A percentile compares a stretch with the other conserved stretches of the same genome.
Evolutionary conservation across 192 early-diverging fungal species (phyloP).

Genomic region (Coemansia sp.): DNA sequence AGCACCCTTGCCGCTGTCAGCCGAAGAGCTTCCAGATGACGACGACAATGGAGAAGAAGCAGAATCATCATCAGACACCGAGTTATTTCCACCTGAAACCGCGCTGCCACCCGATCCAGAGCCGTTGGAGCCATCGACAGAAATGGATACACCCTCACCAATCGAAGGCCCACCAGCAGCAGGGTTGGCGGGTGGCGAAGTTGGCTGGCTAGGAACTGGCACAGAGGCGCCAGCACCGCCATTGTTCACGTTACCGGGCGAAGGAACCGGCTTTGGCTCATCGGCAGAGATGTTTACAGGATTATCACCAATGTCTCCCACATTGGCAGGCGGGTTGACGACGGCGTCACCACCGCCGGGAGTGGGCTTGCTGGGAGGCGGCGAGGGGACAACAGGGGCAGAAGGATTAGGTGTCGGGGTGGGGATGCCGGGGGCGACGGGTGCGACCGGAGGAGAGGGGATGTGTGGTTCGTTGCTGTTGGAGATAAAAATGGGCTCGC

Average conservation of each 20-base stretch:
- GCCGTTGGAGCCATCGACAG: not conserved
- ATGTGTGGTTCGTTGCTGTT: not conserved
- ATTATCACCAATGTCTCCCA: conserved; percentile 13
- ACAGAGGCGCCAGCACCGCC: not conserved
- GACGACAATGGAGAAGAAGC: not conserved
- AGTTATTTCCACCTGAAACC: not conserved
- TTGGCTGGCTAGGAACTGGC: not conserved
- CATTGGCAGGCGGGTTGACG: not conserved
- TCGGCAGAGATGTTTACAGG: conserved; percentile 9
- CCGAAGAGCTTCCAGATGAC: not conserved
- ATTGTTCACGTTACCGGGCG: not conserved
- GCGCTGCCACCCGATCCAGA: not conserved
- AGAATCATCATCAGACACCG: not conserved
- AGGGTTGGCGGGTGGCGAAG: not conserved
- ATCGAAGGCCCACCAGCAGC: not conserved
- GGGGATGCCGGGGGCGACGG: not conserved
- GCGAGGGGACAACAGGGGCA: not conserved
- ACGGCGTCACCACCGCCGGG: not conserved
- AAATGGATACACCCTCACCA: not conserved
- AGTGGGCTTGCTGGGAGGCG: not conserved
- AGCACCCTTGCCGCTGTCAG: not conserved
- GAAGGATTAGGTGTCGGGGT: not conserved
- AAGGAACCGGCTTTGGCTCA: not conserved
- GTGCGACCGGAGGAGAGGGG: not conserved
- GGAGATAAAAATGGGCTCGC: conserved; percentile 14